Evolutionary conservation across 495 filamentous ascomycete genomes (phyloP).

Genomic region (Daldinia loculata): DNA sequence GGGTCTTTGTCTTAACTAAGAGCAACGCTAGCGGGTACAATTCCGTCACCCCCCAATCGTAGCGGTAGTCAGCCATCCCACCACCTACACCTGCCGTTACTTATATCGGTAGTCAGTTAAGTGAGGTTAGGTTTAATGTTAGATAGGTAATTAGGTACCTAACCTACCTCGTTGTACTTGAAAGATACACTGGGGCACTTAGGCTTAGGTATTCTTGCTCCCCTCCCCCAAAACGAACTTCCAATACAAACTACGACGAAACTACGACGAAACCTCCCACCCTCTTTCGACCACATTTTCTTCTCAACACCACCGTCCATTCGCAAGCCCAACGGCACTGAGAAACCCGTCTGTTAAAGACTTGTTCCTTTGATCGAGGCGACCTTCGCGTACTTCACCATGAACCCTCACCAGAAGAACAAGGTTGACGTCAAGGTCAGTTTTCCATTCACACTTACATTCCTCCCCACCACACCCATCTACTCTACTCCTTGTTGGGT

Average conservation of each 20-base stretch:
- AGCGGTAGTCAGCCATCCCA: conserved; percentile 1
- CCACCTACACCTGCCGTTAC: conserved; percentile 13
- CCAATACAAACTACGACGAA: conserved; percentile 22
- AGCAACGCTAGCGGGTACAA: conserved; percentile 20
- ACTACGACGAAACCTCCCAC: conserved; percentile 29
- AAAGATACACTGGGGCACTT: conserved; percentile 10
- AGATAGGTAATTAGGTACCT: conserved; percentile 10
- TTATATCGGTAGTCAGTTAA: conserved; percentile 7
- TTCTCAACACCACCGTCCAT: conserved; percentile 21
- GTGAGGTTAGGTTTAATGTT: conserved; percentile 1
- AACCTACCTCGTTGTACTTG: conserved; percentile 6
- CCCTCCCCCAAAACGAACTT: conserved; percentile 25
- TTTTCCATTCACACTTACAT: conserved; percentile 31
- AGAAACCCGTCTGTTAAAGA: conserved; percentile 14
- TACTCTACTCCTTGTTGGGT: conserved; percentile 19
- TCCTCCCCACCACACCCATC: conserved; percentile 17
- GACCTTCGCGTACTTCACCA: conserved; percentile 52
- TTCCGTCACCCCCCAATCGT: conserved; percentile 24
- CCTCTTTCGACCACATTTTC: conserved; percentile 23
- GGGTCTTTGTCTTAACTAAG: conserved; percentile 19
- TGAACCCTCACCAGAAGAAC: conserved; percentile 97
- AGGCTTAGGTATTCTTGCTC: conserved; percentile 19
- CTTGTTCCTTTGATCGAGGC: conserved; percentile 22
- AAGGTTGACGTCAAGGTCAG: conserved; percentile 94
- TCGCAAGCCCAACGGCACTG: conserved; percentile 25